Conservation (phyloP, 2,329 filamentous ascomycete species). For the Fusarium sp. region DNA sequence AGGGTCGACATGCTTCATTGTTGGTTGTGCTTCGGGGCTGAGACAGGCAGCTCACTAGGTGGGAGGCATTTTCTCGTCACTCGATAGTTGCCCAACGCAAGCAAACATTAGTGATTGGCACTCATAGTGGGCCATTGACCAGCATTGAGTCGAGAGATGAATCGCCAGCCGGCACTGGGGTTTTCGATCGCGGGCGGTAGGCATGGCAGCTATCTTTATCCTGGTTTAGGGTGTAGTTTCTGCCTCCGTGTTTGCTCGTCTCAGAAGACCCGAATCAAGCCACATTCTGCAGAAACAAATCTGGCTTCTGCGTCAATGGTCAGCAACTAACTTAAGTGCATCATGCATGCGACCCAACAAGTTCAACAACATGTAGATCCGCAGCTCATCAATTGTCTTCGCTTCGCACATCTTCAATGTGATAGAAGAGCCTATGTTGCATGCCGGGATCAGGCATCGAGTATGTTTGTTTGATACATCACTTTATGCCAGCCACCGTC, state of each 20-base stretch:
- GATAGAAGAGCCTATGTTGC: constrained; percentile 10
- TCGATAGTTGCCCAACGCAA: constrained; percentile 9
- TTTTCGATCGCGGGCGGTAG: not conserved
- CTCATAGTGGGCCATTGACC: constrained; percentile 13
- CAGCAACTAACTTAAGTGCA: constrained; percentile 6
- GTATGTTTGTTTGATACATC: constrained; percentile 31
- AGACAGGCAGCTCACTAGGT: constrained; percentile 46
- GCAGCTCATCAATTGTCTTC: constrained; percentile 4
- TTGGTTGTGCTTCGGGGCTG: constrained; percentile 53
- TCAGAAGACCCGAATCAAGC: constrained; percentile 20
- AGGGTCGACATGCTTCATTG: constrained; percentile 44
- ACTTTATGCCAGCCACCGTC: constrained; percentile 13
- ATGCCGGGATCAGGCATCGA: constrained; percentile 31
- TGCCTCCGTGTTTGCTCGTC: constrained; percentile 26
- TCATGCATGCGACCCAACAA: constrained; percentile 22
- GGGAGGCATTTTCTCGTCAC: constrained; percentile 18
- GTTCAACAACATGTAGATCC: not conserved
- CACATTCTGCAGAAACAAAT: constrained; percentile 22
- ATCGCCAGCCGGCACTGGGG: not conserved
- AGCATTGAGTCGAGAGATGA: constrained; percentile 5
- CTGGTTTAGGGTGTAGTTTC: constrained; percentile 10
- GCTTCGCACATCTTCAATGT: constrained; percentile 13
- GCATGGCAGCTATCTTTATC: not conserved
- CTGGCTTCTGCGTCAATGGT: constrained; percentile 17
- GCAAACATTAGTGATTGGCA: constrained; percentile 1